phyloP scores from a whole-genome alignment of 805 yeast genomes.

The Komagataella pseudopastoris region DNA sequence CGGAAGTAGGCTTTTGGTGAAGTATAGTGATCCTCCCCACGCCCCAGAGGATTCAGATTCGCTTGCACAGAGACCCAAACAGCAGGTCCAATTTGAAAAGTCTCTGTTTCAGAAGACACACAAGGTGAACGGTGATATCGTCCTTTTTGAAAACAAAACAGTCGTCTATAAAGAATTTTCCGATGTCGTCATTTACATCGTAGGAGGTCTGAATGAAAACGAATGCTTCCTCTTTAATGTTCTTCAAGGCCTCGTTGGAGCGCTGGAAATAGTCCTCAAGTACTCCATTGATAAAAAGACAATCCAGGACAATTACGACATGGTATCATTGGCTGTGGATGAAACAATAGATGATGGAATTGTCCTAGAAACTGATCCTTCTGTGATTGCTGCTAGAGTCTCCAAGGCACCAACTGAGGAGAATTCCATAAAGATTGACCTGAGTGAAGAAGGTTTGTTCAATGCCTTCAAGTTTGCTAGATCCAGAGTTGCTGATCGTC shows the following conservation, averaged over 20 bases:
- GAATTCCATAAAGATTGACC: constrained; percentile 42
- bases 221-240: constrained; percentile 70
- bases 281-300: constrained; percentile 66
- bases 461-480: constrained; percentile 84
- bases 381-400: constrained; percentile 78
- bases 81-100: constrained; percentile 69
- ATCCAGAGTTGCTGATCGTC: constrained; percentile 37
- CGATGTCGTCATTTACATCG: constrained; percentile 59
- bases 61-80: constrained; percentile 21
- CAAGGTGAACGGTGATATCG: constrained; percentile 68
- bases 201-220: constrained; percentile 72
- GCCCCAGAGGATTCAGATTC: constrained; percentile 19
- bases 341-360: constrained; percentile 92
- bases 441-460: constrained; percentile 63
- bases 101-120: constrained; percentile 61
- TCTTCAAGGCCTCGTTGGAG: constrained; percentile 66
- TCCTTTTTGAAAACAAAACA: constrained; percentile 65
- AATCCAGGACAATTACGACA: constrained; percentile 71
- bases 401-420: constrained; percentile 78
- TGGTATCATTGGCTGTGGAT: constrained; percentile 76
- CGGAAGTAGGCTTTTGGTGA: constrained; percentile 71
- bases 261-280: constrained; percentile 63
- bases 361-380: constrained; percentile 79
- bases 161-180: constrained; percentile 79
- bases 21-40: constrained; percentile 68